Percentiles rank a stretch among this genome's conserved stretches.
Evolutionary conservation across 257 asterid genomes (phyloP).

Genomic region (Rauvolfia tetraphylla): DNA sequence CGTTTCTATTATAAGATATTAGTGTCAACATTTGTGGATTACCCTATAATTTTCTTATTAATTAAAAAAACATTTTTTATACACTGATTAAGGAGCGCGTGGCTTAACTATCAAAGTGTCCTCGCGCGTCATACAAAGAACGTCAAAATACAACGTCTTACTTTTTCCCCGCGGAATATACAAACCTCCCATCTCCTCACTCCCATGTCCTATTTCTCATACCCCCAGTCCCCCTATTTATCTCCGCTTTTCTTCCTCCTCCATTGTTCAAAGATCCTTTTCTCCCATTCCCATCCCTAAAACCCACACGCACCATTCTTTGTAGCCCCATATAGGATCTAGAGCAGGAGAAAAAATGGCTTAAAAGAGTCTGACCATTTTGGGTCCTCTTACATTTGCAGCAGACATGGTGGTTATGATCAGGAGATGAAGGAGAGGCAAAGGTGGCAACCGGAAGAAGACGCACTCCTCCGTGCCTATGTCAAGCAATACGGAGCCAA

Average conservation of each 20-base stretch:
- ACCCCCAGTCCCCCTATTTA: not conserved
- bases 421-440: constrained; percentile 74
- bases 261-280: constrained; percentile 1
- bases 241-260: not conserved
- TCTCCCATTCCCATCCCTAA: not conserved
- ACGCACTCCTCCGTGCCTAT: constrained; percentile 71
- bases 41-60: no score
- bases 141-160: not conserved
- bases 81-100: constrained; percentile 8
- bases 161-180: not conserved
- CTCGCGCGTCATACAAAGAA: not conserved
- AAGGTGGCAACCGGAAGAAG: constrained; percentile 88
- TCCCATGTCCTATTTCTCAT: not conserved
- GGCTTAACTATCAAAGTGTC: not conserved
- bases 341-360: not conserved
- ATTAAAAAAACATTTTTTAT: no score
- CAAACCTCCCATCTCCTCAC: not conserved
- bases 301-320: not conserved
- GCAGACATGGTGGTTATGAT: constrained; percentile 20
- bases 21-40: no score
- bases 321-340: not conserved
- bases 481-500: constrained; percentile 79
- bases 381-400: not conserved
- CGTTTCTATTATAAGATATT: no score
- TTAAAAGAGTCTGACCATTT: not conserved